phyloP scores from a whole-genome alignment of 2,329 filamentous ascomycete species.

The Sphaerostilbella broomeana region DNA sequence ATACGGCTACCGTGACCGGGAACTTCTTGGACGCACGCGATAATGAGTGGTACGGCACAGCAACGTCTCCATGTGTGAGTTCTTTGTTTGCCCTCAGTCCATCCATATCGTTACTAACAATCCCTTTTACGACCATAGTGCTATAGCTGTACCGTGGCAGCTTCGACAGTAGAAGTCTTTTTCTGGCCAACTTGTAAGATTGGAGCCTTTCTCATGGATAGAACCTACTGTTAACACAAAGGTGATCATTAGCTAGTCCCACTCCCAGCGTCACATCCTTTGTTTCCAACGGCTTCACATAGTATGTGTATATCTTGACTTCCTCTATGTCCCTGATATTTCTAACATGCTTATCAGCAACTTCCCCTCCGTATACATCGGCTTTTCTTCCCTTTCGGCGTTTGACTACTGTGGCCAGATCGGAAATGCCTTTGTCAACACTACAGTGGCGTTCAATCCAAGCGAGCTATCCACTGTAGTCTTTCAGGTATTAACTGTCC shows the following conservation, averaged over 20 bases:
- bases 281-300: slow-evolving; percentile 5
- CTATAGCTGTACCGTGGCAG: slow-evolving; percentile 8
- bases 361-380: slow-evolving; percentile 11
- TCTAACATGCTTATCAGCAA: slow-evolving; percentile 1
- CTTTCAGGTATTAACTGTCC: background rate
- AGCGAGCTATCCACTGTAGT: slow-evolving; percentile 7
- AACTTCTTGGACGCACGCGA: slow-evolving; percentile 2
- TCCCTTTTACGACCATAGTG: slow-evolving; percentile 4
- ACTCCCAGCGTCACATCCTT: slow-evolving; percentile 5
- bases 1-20: background rate
- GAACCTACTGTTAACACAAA: too few species aligned
- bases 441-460: slow-evolving; percentile 9
- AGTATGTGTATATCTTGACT: slow-evolving; percentile 5
- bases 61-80: slow-evolving; percentile 10
- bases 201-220: too few species aligned
- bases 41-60: slow-evolving; percentile 9
- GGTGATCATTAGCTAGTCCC: background rate
- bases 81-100: background rate
- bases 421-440: slow-evolving; percentile 7
- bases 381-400: slow-evolving; percentile 11
- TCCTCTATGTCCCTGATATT: too few species aligned
- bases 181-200: too few species aligned
- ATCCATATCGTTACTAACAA: too few species aligned
- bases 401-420: slow-evolving; percentile 9
- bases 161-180: slow-evolving; percentile 12